Percentiles rank a stretch among this genome's conserved stretches.
phyloP scores from a whole-genome alignment of 768 basidiomycete genomes.

The Kwoniella botswanensis region DNA sequence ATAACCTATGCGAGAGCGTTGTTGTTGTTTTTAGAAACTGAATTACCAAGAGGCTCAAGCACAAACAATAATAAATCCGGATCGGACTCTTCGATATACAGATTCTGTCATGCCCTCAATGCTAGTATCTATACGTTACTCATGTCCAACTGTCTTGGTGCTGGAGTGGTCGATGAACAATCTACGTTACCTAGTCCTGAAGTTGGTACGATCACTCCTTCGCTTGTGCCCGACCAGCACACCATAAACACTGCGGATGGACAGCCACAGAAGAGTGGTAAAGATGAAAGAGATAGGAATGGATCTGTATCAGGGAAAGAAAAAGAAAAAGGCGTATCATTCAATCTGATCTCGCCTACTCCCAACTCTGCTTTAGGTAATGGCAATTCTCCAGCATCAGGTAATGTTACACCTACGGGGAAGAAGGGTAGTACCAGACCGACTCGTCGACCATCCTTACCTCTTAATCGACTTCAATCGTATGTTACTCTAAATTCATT shows the following conservation, averaged over 20 bases:
- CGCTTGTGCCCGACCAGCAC: background rate
- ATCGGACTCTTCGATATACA: constrained; percentile 63
- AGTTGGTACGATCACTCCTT: constrained; percentile 31
- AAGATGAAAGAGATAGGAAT: constrained; percentile 3
- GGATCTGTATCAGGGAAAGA: background rate
- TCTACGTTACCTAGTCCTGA: constrained; percentile 54
- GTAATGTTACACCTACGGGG: constrained; percentile 15
- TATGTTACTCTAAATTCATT: constrained; percentile 33
- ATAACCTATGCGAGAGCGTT: constrained; percentile 75
- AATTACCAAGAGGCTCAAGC: constrained; percentile 68
- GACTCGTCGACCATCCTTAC: constrained; percentile 48
- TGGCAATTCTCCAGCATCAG: background rate
- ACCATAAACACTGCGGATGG: background rate
- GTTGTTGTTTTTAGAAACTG: constrained; percentile 75
- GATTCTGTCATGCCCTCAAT: constrained; percentile 78
- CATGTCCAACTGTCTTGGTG: constrained; percentile 70
- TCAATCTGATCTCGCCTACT: constrained; percentile 48
- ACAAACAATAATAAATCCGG: constrained; percentile 61
- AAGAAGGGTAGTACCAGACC: constrained; percentile 15
- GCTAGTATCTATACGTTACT: constrained; percentile 81
- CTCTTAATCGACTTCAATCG: constrained; percentile 47
- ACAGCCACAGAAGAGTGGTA: background rate
- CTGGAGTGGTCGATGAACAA: constrained; percentile 59
- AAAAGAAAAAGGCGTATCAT: constrained; percentile 42
- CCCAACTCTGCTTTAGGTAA: constrained; percentile 27